Base-by-base conservation (phyloP, 129 eudicot genomes). In the Calendula officinalis region DNA sequence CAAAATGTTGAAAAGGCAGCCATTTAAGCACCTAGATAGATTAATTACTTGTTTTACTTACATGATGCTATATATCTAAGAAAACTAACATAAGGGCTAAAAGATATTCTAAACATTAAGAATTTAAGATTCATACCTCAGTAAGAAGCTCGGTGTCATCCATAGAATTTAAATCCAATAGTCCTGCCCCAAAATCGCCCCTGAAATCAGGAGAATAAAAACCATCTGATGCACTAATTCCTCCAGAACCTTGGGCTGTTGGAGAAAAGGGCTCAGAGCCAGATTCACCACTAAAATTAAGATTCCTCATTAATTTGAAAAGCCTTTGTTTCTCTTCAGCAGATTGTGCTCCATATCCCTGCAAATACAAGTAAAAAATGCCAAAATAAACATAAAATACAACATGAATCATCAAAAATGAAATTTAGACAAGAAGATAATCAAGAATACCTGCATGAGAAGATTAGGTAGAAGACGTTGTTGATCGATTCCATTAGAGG, bases 311-410 rank as follows among this genome's bases (percentile, higher is more conserved):
- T 55, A 88, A 56, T 79, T 85, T 92, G 72, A 81, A 83, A 64
- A 92, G 91, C 85, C 91, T 85, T 69, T 92, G 98, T 64, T 88
- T 92, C 81, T 92, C 96, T 74, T 92, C 98, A 60, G 91, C 85
- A 77, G 98, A 92, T 70, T 92, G 98, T 56, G 98, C 89, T 75
- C 98, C 98, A 75, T 88, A 92, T 11, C 98, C 98, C 98, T 92
- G 62, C 48, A 80, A 42, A 44, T 64, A 74, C 7, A 38, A 51
- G 57, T 48, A 43, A 15, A 78, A 69, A 22, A 56, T 27, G 8
- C 46, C 71, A 22, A 22, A 22, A 22, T 22, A 22, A 22, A 63
- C 70, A 44, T 72, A 70, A 70, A 49, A 61, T 65, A 36, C 62
- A 39, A 66, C 40, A 56, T 67, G 68, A 35, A 5, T 2, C 12